These are phyloP conservation scores for Discostella stelligera DNA, from an alignment of 352 stramenopile species.

Conservation along the genomic window DNA sequence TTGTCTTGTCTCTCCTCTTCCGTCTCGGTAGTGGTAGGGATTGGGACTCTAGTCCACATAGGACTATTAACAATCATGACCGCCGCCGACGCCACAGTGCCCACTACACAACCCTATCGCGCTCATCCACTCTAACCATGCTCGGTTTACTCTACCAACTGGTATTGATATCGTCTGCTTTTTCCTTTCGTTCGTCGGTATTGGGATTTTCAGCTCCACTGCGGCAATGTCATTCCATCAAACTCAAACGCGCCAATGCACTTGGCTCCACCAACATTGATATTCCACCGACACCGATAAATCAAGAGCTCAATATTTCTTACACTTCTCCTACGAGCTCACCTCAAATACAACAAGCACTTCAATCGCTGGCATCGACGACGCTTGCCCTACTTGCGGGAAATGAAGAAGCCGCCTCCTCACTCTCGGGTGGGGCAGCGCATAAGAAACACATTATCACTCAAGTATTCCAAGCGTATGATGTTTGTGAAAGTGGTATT, in stretches of 20 bases:
- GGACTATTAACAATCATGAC: too few species aligned
- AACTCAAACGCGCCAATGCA: neutral
- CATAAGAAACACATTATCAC: constrained; percentile 40
- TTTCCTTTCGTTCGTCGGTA: neutral
- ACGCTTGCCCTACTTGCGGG: constrained; percentile 55
- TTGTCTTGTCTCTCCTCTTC: too few species aligned
- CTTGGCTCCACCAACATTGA: neutral
- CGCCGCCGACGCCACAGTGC: neutral
- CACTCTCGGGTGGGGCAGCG: constrained; percentile 32
- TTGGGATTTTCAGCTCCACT: neutral
- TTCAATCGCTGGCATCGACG: constrained; percentile 47
- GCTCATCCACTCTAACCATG: neutral
- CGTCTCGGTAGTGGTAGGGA: too few species aligned
- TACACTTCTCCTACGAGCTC: neutral
- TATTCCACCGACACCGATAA: neutral
- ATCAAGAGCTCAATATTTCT: neutral
- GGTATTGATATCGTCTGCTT: neutral
- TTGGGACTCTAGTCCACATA: too few species aligned
- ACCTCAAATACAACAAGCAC: constrained; percentile 33
- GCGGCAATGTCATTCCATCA: neutral
- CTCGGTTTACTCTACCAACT: neutral
- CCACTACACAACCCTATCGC: neutral
- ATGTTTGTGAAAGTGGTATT: constrained; percentile 51
- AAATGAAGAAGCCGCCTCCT: constrained; percentile 45
- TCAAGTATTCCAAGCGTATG: constrained; percentile 52